Conservation (phyloP, 2,329 filamentous ascomycete genomes). For the Botrytis porri region DNA sequence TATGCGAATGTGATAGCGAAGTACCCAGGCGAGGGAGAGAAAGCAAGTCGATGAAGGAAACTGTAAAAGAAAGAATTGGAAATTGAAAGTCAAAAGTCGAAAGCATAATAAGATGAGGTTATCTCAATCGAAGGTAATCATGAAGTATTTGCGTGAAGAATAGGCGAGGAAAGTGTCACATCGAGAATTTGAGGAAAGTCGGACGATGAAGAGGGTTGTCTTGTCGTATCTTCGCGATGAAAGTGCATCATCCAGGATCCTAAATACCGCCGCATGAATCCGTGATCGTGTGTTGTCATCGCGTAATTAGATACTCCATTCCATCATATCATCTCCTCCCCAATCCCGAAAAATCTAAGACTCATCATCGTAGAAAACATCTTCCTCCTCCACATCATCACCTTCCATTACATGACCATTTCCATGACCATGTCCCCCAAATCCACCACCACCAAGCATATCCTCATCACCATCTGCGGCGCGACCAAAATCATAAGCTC, state of each 20-base stretch:
- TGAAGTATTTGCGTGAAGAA: neutral
- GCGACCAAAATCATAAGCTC: neutral
- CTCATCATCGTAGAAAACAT: neutral
- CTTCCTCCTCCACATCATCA: neutral
- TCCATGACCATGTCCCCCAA: neutral
- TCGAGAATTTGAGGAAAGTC: neutral
- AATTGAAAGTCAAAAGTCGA: neutral
- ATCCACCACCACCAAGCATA: slow-evolving; percentile 1
- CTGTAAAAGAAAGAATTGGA: neutral
- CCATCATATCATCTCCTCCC: too few species aligned
- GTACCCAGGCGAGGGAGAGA: neutral
- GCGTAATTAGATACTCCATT: neutral
- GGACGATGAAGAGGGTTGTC: neutral
- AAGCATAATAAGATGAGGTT: neutral
- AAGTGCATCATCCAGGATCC: neutral
- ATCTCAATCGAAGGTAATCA: neutral
- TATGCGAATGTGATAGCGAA: neutral
- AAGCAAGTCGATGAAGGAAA: neutral
- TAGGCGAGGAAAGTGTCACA: neutral
- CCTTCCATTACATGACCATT: neutral
- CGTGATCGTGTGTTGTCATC: too few species aligned
- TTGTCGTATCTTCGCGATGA: neutral
- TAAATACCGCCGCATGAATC: neutral
- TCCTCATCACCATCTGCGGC: neutral
- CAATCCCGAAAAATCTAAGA: neutral